Conservation (phyloP, 1,139 yeast species). For the Blastobotrys persicus region DNA sequence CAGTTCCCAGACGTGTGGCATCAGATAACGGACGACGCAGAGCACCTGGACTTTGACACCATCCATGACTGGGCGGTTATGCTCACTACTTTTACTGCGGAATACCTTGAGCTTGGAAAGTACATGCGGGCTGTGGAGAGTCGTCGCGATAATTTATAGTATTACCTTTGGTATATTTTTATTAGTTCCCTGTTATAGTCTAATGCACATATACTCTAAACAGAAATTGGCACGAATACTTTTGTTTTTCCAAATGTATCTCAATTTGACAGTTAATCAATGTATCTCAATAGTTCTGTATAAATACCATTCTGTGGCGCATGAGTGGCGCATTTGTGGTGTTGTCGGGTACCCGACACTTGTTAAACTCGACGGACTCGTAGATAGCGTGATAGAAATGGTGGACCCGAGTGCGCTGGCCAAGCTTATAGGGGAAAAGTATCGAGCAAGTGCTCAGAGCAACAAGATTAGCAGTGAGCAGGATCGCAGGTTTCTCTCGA, state of each 20-base stretch:
- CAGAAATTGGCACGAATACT: no score
- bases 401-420: conserved; percentile 12
- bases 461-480: background rate
- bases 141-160: background rate
- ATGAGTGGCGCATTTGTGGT: no score
- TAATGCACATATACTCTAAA: no score
- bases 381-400: no score
- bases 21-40: conserved; percentile 41
- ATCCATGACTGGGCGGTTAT: conserved; percentile 41
- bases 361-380: no score
- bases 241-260: no score
- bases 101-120: conserved; percentile 32
- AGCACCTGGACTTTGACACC: conserved; percentile 34
- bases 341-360: no score
- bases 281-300: no score
- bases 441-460: background rate
- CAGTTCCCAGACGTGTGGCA: conserved; percentile 56
- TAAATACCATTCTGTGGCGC: no score
- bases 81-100: conserved; percentile 37
- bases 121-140: conserved; percentile 9
- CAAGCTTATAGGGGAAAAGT: conserved; percentile 13
- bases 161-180: no score
- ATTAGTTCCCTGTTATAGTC: no score
- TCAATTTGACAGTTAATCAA: no score
- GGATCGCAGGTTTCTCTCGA: conserved; percentile 4